Evolutionary conservation across 306 rosid species (phyloP).

Genomic region (Castanospermum australe): DNA sequence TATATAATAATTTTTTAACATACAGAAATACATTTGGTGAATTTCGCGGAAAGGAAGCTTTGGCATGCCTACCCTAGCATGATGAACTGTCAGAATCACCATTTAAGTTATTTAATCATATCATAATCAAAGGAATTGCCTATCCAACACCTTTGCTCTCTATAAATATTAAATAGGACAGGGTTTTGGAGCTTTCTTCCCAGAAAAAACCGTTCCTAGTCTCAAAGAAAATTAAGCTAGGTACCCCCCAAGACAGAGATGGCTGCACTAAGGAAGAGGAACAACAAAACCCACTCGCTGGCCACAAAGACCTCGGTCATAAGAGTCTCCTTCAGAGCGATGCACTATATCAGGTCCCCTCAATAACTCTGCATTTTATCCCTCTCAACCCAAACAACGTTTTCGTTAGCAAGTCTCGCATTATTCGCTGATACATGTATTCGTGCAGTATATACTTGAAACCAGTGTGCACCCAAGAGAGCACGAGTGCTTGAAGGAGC

Average conservation of each 20-base stretch:
- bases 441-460: slow-evolving; percentile 67
- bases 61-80: not conserved
- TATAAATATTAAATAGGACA: slow-evolving; percentile 8
- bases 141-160: not conserved
- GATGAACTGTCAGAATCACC: not conserved
- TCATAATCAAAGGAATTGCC: not conserved
- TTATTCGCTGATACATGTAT: not conserved
- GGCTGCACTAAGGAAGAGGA: not conserved
- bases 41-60: not conserved
- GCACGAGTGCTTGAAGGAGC: slow-evolving; percentile 82
- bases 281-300: not conserved
- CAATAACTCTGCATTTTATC: not conserved
- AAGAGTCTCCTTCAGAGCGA: slow-evolving; percentile 89
- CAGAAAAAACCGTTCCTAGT: not conserved
- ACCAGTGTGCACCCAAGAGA: slow-evolving; percentile 93
- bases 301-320: slow-evolving; percentile 78
- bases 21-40: no score
- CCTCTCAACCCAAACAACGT: not conserved
- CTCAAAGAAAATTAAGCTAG: not conserved
- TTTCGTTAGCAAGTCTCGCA: not conserved
- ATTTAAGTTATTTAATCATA: not conserved
- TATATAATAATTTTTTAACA: no score
- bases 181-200: not conserved
- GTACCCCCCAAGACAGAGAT: not conserved
- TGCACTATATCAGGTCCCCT: slow-evolving; percentile 76